Conservation (phyloP, 305 asterid genomes). For the Fraxinus albicans region DNA sequence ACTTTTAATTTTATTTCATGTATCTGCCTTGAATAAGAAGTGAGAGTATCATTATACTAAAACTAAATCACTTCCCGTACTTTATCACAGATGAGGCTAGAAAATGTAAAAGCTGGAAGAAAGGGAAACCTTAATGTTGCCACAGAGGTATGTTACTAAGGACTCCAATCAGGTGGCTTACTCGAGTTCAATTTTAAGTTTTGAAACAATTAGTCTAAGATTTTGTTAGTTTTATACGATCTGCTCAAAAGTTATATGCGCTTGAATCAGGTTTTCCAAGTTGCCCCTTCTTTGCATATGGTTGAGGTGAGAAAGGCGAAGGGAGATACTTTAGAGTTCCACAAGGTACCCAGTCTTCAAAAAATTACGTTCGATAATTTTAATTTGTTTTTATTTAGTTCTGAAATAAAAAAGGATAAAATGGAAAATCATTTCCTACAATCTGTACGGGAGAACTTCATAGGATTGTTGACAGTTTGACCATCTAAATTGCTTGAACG, state of each 20-base stretch:
- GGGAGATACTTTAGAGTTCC: constrained; percentile 65
- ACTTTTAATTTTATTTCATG: neutral
- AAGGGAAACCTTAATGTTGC: constrained; percentile 92
- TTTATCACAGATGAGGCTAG: constrained; percentile 73
- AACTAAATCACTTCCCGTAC: neutral
- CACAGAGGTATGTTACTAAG: constrained; percentile 57
- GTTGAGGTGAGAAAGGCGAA: constrained; percentile 63
- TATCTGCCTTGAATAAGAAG: neutral
- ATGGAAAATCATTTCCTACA: neutral
- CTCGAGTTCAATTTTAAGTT: constrained; percentile 1
- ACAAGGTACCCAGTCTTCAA: constrained; percentile 12
- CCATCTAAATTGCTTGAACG: neutral
- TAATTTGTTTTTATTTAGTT: neutral
- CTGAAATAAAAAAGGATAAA: neutral
- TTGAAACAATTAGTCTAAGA: neutral
- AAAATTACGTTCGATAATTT: neutral
- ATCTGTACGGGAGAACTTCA: neutral
- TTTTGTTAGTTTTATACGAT: neutral
- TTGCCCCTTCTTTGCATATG: constrained; percentile 83
- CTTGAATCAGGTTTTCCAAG: constrained; percentile 72
- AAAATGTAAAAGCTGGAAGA: constrained; percentile 83
- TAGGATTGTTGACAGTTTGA: neutral
- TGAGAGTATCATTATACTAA: neutral
- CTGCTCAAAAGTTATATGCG: neutral
- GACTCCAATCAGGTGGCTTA: constrained; percentile 1